A percentile compares a stretch with the other conserved stretches of the same genome.
Evolutionary conservation across 306 rosid species (phyloP).

Genomic region (Cercis canadensis): DNA sequence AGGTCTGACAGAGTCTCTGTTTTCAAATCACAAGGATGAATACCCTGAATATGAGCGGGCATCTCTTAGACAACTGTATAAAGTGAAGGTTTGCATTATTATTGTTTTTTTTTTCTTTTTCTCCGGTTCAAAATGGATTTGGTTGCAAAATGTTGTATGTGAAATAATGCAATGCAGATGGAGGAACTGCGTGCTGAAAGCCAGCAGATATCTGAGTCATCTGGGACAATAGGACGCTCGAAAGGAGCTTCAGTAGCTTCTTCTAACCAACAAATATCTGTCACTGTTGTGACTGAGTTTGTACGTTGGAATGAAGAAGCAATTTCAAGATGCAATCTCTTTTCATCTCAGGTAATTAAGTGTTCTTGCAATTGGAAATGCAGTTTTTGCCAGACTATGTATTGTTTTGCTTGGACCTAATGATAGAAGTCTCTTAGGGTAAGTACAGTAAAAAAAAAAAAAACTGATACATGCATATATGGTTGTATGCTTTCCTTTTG

Average conservation of each 20-base stretch:
- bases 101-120: constrained; percentile 20
- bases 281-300: constrained; percentile 96
- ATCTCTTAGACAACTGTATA: constrained; percentile 86
- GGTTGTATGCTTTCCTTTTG: background rate
- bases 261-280: constrained; percentile 95
- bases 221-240: constrained; percentile 92
- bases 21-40: constrained; percentile 93
- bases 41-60: constrained; percentile 97
- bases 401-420: background rate
- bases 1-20: constrained; percentile 96
- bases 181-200: constrained; percentile 89
- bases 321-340: constrained; percentile 88
- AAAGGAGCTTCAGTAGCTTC: constrained; percentile 80
- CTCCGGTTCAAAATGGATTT: constrained; percentile 32
- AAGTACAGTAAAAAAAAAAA: background rate
- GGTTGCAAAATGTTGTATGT: constrained; percentile 30
- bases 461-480: background rate
- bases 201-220: constrained; percentile 78
- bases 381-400: no score
- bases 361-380: constrained; percentile 24
- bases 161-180: constrained; percentile 58
- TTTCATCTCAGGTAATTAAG: constrained; percentile 82
- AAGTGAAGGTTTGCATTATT: constrained; percentile 73
- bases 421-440: constrained; percentile 5
- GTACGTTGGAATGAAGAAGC: constrained; percentile 99